Evolutionary conservation across 345 rosid genomes (phyloP), one percentile per base, ranked within the genome.

Genomic region (Rubroshorea leprosula): DNA sequence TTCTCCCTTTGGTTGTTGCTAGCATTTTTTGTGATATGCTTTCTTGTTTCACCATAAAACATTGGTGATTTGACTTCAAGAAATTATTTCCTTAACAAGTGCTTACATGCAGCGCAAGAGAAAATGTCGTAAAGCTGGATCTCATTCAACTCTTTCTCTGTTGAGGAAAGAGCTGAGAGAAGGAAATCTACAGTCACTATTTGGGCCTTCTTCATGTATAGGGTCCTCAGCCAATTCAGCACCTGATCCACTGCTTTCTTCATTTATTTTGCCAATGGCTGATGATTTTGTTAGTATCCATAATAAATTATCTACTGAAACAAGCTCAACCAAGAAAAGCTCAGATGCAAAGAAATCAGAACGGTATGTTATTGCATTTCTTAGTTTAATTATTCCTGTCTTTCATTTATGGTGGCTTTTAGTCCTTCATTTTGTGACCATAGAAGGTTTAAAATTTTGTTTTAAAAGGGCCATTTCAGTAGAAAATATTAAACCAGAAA

Each of bases 231-330:
- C 97, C 71, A 84, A 74, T 64, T 72, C 76, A 45, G 86, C 87
- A n/a, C 85, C 98, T 45, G 98, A 92, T 67, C 96, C 96, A 3
- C 64, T 89, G 74, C 60, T 92, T 39, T 92, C 96, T 39, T 89
- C 98, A 1, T 92, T 92, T 67, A 86, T 92, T 67, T 68, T 86
- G 62, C 98, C 95, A 9, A 69, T 84, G 68, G 73, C 65, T 60
- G 88, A 86, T 74, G 90, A 76, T 71, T 68, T 75, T 59, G 31
- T 71, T 22, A 68, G 60, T 48, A 29, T 57, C 1, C 82, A 73
- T 31, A 59, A 86, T 61, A 78, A 73, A 25, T 49, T 62, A 59
- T 68, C 78, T 23, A 61, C 74, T 14, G 88, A 82, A 71, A 55
- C 78, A 22, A 58, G 63, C 63, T 49, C 73, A 44, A 61, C 65